phyloP scores from a whole-genome alignment of 768 basidiomycete genomes.

The Hydnomerulius pinastri region DNA sequence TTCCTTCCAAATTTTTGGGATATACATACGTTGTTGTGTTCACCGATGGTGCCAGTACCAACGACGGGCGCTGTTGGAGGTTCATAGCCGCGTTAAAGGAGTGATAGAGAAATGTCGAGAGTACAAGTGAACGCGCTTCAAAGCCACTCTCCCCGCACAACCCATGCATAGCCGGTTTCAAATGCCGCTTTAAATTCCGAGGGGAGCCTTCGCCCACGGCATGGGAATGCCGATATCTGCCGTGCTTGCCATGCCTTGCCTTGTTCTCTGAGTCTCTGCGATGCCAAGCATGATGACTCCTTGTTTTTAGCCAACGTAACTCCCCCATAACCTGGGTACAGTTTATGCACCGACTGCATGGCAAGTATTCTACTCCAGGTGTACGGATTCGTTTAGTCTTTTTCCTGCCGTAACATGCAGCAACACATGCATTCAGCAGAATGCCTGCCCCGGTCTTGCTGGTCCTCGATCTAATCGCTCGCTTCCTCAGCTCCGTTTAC shows the following conservation, averaged over 20 bases:
- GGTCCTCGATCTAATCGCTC: background rate
- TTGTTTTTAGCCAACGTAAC: too few species aligned
- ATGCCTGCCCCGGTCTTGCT: background rate
- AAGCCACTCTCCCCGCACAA: constrained; percentile 36
- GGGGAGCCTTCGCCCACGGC: constrained; percentile 9
- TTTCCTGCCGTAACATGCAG: too few species aligned
- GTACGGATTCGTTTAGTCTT: too few species aligned
- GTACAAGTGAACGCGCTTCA: constrained; percentile 31
- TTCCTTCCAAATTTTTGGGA: background rate
- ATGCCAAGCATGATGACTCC: too few species aligned
- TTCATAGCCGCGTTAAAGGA: constrained; percentile 50
- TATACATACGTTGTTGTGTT: constrained; percentile 80
- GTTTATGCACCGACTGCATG: too few species aligned
- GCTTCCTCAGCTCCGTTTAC: background rate
- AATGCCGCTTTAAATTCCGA: constrained; percentile 27
- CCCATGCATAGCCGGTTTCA: constrained; percentile 28
- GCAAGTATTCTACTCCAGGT: too few species aligned
- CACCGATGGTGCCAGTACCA: constrained; percentile 78
- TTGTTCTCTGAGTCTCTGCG: too few species aligned
- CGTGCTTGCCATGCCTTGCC: constrained; percentile 19
- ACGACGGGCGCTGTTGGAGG: constrained; percentile 61
- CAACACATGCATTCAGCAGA: too few species aligned
- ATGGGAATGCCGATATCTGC: constrained; percentile 10
- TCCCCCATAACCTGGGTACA: too few species aligned
- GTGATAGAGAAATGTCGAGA: constrained; percentile 25